A percentile compares a stretch with the other conserved stretches of the same genome.
phyloP scores from a whole-genome alignment of 306 rosid genomes.

The Castanea crenata region DNA sequence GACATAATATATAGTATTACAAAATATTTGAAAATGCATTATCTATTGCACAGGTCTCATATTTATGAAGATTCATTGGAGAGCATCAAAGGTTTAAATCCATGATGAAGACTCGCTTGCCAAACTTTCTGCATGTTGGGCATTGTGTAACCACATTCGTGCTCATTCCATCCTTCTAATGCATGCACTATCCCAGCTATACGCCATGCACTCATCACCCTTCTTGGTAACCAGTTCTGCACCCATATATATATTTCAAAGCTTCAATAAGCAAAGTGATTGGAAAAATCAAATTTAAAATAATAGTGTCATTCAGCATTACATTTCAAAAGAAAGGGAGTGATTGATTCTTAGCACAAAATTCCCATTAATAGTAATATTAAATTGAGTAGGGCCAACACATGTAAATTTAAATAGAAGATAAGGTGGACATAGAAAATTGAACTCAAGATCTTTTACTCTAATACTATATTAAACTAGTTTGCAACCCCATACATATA shows the following conservation, averaged over 20 bases:
- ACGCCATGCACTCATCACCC: constrained; percentile 80
- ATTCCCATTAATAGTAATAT: too few species aligned
- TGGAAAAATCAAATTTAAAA: too few species aligned
- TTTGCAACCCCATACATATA: too few species aligned
- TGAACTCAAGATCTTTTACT: too few species aligned
- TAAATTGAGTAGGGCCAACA: too few species aligned
- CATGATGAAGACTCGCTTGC: constrained; percentile 60
- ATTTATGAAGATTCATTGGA: background rate
- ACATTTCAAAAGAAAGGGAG: background rate
- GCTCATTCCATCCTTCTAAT: constrained; percentile 54
- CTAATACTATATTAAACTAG: too few species aligned
- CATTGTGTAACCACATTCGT: constrained; percentile 56
- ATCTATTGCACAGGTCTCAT: too few species aligned
- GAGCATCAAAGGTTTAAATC: constrained; percentile 40
- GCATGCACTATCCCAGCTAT: constrained; percentile 68
- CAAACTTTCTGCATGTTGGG: constrained; percentile 48
- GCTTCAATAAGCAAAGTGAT: too few species aligned
- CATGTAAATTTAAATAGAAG: too few species aligned
- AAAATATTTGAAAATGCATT: too few species aligned
- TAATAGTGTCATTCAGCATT: background rate
- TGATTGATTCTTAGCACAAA: background rate
- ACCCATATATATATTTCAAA: background rate
- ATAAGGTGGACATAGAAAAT: too few species aligned
- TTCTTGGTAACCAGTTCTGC: constrained; percentile 72
- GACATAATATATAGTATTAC: too few species aligned